These are phyloP conservation scores for Lactarius trivialis DNA, from an alignment of 768 basidiomycete species.

Conservation along the genomic window DNA sequence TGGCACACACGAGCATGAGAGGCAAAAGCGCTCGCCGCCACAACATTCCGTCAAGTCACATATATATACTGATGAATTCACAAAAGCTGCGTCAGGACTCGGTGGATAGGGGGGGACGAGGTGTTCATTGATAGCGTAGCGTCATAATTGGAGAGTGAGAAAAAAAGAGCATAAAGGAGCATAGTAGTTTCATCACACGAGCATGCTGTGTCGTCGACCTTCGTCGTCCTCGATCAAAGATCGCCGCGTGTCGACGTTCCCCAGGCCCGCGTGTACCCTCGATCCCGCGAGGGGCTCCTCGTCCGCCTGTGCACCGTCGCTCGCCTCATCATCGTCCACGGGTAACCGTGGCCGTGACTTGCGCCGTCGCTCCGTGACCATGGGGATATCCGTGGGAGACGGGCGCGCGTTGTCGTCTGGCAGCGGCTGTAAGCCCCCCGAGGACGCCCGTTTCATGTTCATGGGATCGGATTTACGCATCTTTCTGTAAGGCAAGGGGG, in stretches of 20 bases:
- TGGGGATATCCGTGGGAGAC: constrained; percentile 23
- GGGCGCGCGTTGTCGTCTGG: constrained; percentile 23
- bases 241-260: constrained; percentile 45
- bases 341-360: too few species aligned
- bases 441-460: constrained; percentile 2
- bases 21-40: background rate
- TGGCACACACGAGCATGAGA: too few species aligned
- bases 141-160: background rate
- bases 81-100: background rate
- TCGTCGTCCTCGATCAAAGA: constrained; percentile 42
- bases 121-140: background rate
- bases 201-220: constrained; percentile 61
- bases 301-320: constrained; percentile 65
- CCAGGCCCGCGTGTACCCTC: constrained; percentile 34
- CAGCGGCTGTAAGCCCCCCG: background rate
- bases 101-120: background rate
- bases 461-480: constrained; percentile 76
- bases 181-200: constrained; percentile 32
- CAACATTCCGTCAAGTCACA: constrained; percentile 2
- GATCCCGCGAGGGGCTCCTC: constrained; percentile 41
- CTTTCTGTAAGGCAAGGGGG: constrained; percentile 56
- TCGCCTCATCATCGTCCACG: constrained; percentile 53
- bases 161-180: constrained; percentile 7
- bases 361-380: constrained; percentile 39
- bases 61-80: constrained; percentile 6